Evolutionary conservation across 169 alveolate species (phyloP).

Genomic region (Theileria annulata): DNA sequence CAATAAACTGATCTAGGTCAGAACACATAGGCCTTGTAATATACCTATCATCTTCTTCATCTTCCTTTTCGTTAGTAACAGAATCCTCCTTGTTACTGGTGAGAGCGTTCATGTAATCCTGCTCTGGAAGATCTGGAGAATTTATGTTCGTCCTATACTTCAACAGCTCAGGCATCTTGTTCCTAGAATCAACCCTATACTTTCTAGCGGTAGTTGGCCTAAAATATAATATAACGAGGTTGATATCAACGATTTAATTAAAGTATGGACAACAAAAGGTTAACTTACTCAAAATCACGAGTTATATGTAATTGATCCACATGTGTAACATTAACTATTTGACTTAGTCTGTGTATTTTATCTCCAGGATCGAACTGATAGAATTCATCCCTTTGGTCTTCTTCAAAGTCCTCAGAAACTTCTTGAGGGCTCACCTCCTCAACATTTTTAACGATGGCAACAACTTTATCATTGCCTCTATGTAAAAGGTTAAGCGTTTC

Average conservation of each 20-base stretch:
- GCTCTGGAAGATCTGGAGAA: conserved; percentile 8
- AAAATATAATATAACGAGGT: neutral
- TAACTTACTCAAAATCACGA: conserved; percentile 17
- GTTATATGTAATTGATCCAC: conserved; percentile 8
- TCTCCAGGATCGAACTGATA: conserved; percentile 1
- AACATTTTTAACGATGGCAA: neutral
- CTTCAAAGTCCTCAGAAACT: neutral
- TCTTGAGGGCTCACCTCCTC: neutral
- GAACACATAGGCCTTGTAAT: conserved; percentile 45
- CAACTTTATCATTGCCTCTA: conserved; percentile 1
- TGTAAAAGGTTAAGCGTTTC: conserved; percentile 67
- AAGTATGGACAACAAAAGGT: neutral
- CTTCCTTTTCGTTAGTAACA: conserved; percentile 5
- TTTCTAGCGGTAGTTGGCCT: neutral
- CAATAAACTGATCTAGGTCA: conserved; percentile 28
- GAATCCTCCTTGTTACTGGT: neutral
- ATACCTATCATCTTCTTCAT: conserved; percentile 33
- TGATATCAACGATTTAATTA: neutral
- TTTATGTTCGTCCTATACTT: conserved; percentile 19
- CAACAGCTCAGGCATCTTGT: conserved; percentile 23
- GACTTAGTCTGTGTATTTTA: neutral
- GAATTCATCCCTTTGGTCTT: conserved; percentile 5
- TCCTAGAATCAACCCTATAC: neutral
- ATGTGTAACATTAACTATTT: neutral
- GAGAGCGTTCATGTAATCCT: conserved; percentile 3